These are phyloP conservation scores for Malania oleifera DNA, from an alignment of 164 flowering plant genomes.

Conservation along the genomic window DNA sequence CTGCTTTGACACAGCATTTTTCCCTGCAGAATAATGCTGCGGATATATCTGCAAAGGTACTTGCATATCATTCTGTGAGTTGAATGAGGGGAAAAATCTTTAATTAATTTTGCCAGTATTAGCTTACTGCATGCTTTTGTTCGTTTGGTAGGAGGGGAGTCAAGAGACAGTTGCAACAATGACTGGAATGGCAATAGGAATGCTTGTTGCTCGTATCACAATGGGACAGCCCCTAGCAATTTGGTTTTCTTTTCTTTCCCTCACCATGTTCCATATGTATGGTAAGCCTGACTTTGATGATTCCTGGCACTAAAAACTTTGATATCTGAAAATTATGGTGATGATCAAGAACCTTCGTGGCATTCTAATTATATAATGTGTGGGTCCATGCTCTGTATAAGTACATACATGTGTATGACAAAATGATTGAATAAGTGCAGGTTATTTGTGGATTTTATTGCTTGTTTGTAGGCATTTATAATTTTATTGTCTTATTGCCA, in stretches of 20 bases:
- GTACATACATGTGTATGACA: too few species aligned
- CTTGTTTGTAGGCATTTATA: too few species aligned
- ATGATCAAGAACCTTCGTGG: too few species aligned
- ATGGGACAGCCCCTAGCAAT: conserved; percentile 67
- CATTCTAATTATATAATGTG: not conserved
- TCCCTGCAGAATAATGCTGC: conserved; percentile 98
- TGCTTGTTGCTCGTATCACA: conserved; percentile 85
- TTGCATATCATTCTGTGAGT: conserved; percentile 1
- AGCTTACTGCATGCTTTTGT: not conserved
- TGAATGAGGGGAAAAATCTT: conserved; percentile 1
- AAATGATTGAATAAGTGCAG: too few species aligned
- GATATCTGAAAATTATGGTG: too few species aligned
- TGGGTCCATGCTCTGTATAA: too few species aligned
- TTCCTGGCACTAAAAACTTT: not conserved
- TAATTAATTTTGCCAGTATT: not conserved
- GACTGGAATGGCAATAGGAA: conserved; percentile 95
- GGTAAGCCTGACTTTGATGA: conserved; percentile 51
- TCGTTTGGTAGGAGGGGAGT: conserved; percentile 78
- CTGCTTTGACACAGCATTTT: conserved; percentile 97
- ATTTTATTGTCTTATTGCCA: too few species aligned
- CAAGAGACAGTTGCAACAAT: conserved; percentile 97
- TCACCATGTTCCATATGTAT: conserved; percentile 91
- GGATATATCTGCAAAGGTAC: conserved; percentile 97
- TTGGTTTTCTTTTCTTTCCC: conserved; percentile 83
- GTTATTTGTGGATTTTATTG: too few species aligned